These are phyloP conservation scores for Lasiosphaeria miniovina DNA, from an alignment of 495 filamentous ascomycete species.

Conservation along the genomic window DNA sequence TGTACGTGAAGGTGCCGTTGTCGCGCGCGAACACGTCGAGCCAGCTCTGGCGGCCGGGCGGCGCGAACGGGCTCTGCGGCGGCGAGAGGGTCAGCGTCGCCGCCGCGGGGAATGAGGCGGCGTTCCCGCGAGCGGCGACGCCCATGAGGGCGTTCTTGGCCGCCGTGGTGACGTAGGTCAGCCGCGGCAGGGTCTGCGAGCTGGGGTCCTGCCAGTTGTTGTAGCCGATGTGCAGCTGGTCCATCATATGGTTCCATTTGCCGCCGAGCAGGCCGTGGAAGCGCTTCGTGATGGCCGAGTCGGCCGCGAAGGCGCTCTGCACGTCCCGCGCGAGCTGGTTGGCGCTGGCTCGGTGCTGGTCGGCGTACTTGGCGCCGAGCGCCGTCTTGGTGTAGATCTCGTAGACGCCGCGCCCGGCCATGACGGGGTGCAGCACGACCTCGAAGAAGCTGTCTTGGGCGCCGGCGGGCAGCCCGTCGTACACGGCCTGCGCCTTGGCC, in stretches of 20 bases:
- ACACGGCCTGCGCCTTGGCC: slow-evolving; percentile 45
- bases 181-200: slow-evolving; percentile 48
- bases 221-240: slow-evolving; percentile 34
- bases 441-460: slow-evolving; percentile 56
- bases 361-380: slow-evolving; percentile 20
- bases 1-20: slow-evolving; percentile 49
- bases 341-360: slow-evolving; percentile 26
- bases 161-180: slow-evolving; percentile 43
- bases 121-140: slow-evolving; percentile 51
- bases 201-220: slow-evolving; percentile 56
- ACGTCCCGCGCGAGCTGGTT: slow-evolving; percentile 52
- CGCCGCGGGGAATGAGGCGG: slow-evolving; percentile 47
- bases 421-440: slow-evolving; percentile 58
- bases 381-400: slow-evolving; percentile 36
- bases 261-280: slow-evolving; percentile 57
- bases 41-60: slow-evolving; percentile 41
- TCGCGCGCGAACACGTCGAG: slow-evolving; percentile 59
- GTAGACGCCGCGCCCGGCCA: slow-evolving; percentile 45
- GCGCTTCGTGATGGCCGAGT: slow-evolving; percentile 50
- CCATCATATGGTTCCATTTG: slow-evolving; percentile 58
- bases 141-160: slow-evolving; percentile 53
- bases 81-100: slow-evolving; percentile 42
- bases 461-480: slow-evolving; percentile 38
- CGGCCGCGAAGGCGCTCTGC: slow-evolving; percentile 50
- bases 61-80: slow-evolving; percentile 51